Evolutionary conservation across 805 yeast genomes (phyloP), one percentile per base, ranked within the genome.

Genomic region (Wickerhamiella vanderwaltii): DNA sequence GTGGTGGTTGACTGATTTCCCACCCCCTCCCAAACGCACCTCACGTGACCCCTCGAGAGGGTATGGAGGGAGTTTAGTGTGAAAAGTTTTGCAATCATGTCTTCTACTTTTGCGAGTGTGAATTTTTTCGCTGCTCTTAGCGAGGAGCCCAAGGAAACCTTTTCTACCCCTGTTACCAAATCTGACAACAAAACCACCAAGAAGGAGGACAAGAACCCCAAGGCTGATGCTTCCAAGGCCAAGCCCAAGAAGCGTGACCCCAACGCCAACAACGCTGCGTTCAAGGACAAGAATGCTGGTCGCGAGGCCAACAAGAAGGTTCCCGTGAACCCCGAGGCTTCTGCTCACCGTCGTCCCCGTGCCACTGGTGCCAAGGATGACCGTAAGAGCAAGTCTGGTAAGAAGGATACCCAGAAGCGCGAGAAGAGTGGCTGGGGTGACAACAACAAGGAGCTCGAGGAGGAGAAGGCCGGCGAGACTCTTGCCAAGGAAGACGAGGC

Each of bases 351-450:
- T 46, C 49, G 68, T 54, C 73, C 73, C 57, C 61, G 73, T 56
- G 11, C 24, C 17, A 12, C 18, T 16, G 66, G 70, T 60, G 75
- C 75, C 67, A 62, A 56, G 46, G 52, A 51, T 47, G 97, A 88
- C 76, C 91, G 94, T 67, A 91, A 77, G 60, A 75, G 88, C 52
- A 82, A 81, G 72, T 61, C 83, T 52, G 84, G 79, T 60, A 83
- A 81, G 72, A 63, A 75, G 57, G 95, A 86, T 70, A 70, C 94
- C 55, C 74, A 72, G 55, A 87, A 85, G 79, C 78, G 80, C 65
- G 72, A 79, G 59, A 74, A 71, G 64, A 79, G 77, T 67, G 87
- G 86, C 52, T 84, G 95, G 88, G 94, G 95, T 61, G 84, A 78
- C 60, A 75, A 79, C 65, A 67, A 69, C 58, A 71, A 68, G 61